These are phyloP conservation scores for Phytopythium boreale DNA, from an alignment of 352 stramenopile genomes.

Conservation along the genomic window DNA sequence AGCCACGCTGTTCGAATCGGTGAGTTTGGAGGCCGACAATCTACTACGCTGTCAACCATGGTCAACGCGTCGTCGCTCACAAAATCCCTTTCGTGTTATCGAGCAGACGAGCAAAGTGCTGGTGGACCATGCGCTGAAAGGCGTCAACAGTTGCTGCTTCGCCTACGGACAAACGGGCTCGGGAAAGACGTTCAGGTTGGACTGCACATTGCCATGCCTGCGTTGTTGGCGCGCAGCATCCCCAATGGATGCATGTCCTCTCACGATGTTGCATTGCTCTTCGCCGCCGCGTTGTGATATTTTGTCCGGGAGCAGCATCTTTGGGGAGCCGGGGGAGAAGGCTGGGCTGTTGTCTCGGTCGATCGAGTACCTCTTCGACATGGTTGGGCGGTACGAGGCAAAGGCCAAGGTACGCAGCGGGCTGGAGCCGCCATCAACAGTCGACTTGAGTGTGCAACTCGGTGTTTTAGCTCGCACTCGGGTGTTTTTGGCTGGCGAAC, in stretches of 20 bases:
- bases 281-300: too few relatives aligned
- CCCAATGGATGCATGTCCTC: neutral
- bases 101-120: constrained; percentile 75
- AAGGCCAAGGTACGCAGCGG: constrained; percentile 43
- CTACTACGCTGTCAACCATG: neutral
- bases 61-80: neutral
- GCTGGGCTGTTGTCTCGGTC: constrained; percentile 85
- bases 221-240: neutral
- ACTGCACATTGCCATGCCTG: neutral
- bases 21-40: constrained; percentile 10
- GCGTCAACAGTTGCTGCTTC: constrained; percentile 94
- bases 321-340: constrained; percentile 81
- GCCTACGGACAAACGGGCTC: constrained; percentile 89
- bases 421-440: too few relatives aligned
- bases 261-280: too few relatives aligned
- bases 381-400: constrained; percentile 60
- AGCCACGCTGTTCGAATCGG: constrained; percentile 65
- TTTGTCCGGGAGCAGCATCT: constrained; percentile 55
- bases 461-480: neutral
- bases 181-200: constrained; percentile 82
- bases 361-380: constrained; percentile 89
- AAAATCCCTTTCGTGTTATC: neutral
- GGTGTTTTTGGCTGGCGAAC: neutral
- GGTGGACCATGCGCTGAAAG: constrained; percentile 88
- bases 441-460: neutral